Evolutionary conservation across 345 rosid genomes (phyloP).

Genomic region (Iberis pinnata): DNA sequence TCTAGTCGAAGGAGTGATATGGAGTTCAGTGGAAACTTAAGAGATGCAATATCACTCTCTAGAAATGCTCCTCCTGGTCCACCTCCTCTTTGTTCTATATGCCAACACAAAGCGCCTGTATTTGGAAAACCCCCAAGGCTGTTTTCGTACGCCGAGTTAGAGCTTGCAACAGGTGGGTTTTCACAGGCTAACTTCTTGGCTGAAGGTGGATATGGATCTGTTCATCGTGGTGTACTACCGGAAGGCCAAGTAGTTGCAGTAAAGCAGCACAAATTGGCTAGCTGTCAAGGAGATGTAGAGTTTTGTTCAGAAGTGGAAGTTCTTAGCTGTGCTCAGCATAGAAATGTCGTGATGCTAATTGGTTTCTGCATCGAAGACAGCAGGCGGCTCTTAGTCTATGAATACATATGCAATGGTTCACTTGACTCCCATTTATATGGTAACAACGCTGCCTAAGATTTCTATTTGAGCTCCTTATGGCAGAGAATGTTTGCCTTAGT

Average conservation of each 20-base stretch:
- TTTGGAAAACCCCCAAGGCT: slow-evolving; percentile 46
- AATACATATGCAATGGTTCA: slow-evolving; percentile 59
- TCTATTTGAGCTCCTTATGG: background rate
- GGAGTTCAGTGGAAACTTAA: slow-evolving; percentile 55
- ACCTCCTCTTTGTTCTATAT: slow-evolving; percentile 56
- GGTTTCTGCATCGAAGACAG: slow-evolving; percentile 53
- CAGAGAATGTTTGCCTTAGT: background rate
- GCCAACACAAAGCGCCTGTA: slow-evolving; percentile 44
- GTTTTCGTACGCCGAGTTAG: slow-evolving; percentile 42
- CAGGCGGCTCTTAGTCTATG: slow-evolving; percentile 55
- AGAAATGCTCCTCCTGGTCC: slow-evolving; percentile 45
- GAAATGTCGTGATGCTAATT: slow-evolving; percentile 55
- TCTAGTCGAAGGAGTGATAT: slow-evolving; percentile 36
- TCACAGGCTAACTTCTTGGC: slow-evolving; percentile 41
- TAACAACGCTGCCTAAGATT: slow-evolving; percentile 11
- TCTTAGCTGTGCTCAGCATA: slow-evolving; percentile 60
- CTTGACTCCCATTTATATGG: slow-evolving; percentile 57
- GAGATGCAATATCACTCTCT: slow-evolving; percentile 70
- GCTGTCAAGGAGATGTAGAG: slow-evolving; percentile 51
- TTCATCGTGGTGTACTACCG: slow-evolving; percentile 42
- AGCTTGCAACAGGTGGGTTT: slow-evolving; percentile 47
- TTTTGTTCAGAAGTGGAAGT: slow-evolving; percentile 61
- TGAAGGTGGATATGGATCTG: slow-evolving; percentile 54
- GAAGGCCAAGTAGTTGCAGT: slow-evolving; percentile 60
- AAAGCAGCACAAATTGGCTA: slow-evolving; percentile 43